Percentiles rank a stretch among this genome's conserved stretches.
Conservation (phyloP, 192 early-diverging fungal species). For the Coemansia nantahalensis region DNA sequence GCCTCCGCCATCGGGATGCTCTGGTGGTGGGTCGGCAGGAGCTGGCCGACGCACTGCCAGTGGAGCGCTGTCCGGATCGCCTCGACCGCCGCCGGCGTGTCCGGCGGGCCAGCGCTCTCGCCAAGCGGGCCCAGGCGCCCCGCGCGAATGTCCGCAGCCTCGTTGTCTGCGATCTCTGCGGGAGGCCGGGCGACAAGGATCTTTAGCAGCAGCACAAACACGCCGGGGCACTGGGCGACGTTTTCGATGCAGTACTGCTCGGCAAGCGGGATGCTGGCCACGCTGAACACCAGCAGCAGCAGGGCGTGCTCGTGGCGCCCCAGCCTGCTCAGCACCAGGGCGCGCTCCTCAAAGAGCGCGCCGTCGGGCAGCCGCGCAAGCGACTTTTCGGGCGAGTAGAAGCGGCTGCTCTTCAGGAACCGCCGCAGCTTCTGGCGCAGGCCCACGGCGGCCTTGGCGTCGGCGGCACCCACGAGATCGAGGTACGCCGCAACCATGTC, state of each 20-base stretch:
- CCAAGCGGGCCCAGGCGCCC: too few relatives aligned
- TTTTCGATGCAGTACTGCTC: conserved; percentile 66
- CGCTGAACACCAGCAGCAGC: conserved; percentile 74
- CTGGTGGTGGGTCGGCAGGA: conserved; percentile 33
- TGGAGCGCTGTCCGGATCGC: conserved; percentile 24
- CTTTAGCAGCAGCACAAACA: conserved; percentile 42
- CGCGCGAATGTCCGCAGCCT: conserved; percentile 19
- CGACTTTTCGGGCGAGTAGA: conserved; percentile 75
- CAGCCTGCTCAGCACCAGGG: conserved; percentile 75
- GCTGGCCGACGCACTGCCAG: conserved; percentile 34
- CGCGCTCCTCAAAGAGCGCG: conserved; percentile 80
- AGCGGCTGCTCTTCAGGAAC: conserved; percentile 68
- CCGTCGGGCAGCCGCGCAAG: conserved; percentile 72
- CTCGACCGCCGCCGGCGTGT: background rate
- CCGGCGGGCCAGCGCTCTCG: too few relatives aligned
- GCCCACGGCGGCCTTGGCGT: background rate
- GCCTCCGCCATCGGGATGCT: conserved; percentile 34
- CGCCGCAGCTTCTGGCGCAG: conserved; percentile 50
- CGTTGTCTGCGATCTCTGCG: conserved; percentile 30
- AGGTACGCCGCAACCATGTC: conserved; percentile 78
- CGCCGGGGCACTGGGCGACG: conserved; percentile 13
- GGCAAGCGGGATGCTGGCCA: conserved; percentile 55
- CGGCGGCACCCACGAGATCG: conserved; percentile 53
- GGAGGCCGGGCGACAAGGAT: conserved; percentile 29
- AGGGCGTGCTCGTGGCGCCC: conserved; percentile 86